Evolutionary conservation across 768 basidiomycete genomes (phyloP).

Genomic region (Lepiota subincarnata): DNA sequence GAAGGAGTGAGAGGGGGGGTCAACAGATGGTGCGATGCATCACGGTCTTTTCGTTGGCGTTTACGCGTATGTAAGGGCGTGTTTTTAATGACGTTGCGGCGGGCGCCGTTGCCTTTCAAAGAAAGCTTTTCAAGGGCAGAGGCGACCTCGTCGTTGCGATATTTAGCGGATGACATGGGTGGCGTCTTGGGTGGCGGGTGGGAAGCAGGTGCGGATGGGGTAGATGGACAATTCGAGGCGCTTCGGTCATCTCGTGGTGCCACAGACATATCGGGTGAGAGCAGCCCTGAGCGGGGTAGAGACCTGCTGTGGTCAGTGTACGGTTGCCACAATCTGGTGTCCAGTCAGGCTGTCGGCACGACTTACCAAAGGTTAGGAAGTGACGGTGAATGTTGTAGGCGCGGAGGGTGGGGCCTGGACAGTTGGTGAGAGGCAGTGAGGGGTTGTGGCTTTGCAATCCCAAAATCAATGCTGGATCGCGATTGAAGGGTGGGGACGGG

Average conservation of each 20-base stretch:
- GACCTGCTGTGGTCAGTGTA: constrained; percentile 30
- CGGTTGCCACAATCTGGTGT: neutral
- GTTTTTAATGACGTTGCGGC: constrained; percentile 2
- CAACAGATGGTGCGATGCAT: constrained; percentile 37
- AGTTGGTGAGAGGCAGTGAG: constrained; percentile 14
- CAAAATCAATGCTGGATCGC: constrained; percentile 10
- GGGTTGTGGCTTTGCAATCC: constrained; percentile 12
- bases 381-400: constrained; percentile 62
- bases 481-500: constrained; percentile 20
- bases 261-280: constrained; percentile 26
- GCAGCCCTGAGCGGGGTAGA: constrained; percentile 43
- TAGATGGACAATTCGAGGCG: constrained; percentile 28
- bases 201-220: constrained; percentile 22
- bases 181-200: constrained; percentile 16
- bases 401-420: constrained; percentile 33
- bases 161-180: constrained; percentile 4
- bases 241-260: constrained; percentile 21
- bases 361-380: constrained; percentile 66
- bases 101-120: constrained; percentile 13
- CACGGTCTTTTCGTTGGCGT: constrained; percentile 31
- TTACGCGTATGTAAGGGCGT: constrained; percentile 21
- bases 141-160: constrained; percentile 20
- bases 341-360: neutral
- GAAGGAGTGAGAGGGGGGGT: constrained; percentile 74
- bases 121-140: constrained; percentile 18